Base-by-base conservation (phyloP, 2,329 filamentous ascomycete species). In the Apiospora kogelbergensis region DNA sequence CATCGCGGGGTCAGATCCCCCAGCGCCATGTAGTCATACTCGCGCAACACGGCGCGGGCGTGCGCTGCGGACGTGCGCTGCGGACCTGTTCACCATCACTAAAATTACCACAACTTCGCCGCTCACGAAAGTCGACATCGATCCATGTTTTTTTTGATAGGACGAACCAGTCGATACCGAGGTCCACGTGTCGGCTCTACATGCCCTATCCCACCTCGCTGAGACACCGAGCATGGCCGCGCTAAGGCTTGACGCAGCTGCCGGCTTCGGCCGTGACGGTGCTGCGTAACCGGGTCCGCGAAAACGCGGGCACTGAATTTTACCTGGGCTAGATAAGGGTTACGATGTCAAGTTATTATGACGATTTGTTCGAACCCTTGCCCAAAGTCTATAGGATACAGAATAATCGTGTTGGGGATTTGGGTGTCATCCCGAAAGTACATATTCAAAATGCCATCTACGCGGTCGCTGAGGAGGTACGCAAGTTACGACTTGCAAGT, bases 341-440 rank as follows among this genome's bases (percentile, higher is more conserved):
- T 1, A 84, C n/a, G 83, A 74, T 84, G 71, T 33, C 81, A 81
- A n/a, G 75, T 76, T 17, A 74, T 76, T 9, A 75, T 79, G 5
- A 82, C 20, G 84, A 83, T 22, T 83, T 85, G 13, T 83, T 85
- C 3, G 80, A 82, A 68, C 71, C 81, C 9, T 73, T 78, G 22
- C 74, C 84, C 5, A 73, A 76, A 63, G 83, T 85, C 0, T 83
- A 84, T 69, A 83, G 83, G 4, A 81, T 80, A 30, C 73, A 72
- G 45, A 83, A 83, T 67, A 71, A 85, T 63, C 78, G 83, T 44
- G 78, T 85, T 33, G 82, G 84, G 4, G 83, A 85, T 71, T 81
- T 81, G 6, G 80, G 81, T 17, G 76, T 84, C 40, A 79, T 85
- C 24, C 82, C 82, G 1, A 72, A 82, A 78, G 76, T 70, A n/a